Percentiles rank a stretch among this genome's conserved stretches.
phyloP scores from a whole-genome alignment of 139 green algal genomes.

The Chlorella vulgaris region DNA sequence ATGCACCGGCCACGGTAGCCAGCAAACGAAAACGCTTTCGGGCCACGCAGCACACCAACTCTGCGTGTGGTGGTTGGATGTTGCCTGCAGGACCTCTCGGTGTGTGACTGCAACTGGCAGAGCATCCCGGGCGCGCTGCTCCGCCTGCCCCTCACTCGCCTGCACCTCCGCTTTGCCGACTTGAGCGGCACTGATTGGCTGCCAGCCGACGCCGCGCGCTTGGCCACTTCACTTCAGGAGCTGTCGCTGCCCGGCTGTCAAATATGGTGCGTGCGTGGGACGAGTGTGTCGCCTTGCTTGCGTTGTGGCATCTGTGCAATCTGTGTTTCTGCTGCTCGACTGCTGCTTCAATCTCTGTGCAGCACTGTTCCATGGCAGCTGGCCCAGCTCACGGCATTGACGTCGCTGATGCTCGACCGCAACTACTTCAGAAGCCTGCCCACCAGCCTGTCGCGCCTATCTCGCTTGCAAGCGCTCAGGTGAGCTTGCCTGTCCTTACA shows the following conservation, averaged over 20 bases:
- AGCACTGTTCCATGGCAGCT: background rate
- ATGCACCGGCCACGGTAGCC: too few species aligned
- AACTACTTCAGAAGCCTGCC: conserved; percentile 19
- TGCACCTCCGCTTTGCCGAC: conserved; percentile 28
- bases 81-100: conserved; percentile 8
- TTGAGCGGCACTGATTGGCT: background rate
- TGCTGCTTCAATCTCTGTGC: too few species aligned
- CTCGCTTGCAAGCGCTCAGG: background rate
- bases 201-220: background rate
- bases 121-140: background rate
- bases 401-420: conserved; percentile 16
- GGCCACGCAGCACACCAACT: too few species aligned
- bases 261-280: background rate
- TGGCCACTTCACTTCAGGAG: background rate
- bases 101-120: conserved; percentile 25
- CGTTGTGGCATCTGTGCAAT: too few species aligned
- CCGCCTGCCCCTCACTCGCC: conserved; percentile 21
- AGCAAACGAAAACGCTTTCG: too few species aligned
- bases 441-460: background rate
- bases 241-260: conserved; percentile 25
- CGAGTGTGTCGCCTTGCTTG: too few species aligned
- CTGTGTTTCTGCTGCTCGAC: too few species aligned
- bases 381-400: background rate
- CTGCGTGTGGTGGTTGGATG: background rate
- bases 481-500: background rate